Evolutionary conservation across 2,329 filamentous ascomycete genomes (phyloP), one percentile per base, ranked within the genome.

Genomic region (Aspergillus nomiae): DNA sequence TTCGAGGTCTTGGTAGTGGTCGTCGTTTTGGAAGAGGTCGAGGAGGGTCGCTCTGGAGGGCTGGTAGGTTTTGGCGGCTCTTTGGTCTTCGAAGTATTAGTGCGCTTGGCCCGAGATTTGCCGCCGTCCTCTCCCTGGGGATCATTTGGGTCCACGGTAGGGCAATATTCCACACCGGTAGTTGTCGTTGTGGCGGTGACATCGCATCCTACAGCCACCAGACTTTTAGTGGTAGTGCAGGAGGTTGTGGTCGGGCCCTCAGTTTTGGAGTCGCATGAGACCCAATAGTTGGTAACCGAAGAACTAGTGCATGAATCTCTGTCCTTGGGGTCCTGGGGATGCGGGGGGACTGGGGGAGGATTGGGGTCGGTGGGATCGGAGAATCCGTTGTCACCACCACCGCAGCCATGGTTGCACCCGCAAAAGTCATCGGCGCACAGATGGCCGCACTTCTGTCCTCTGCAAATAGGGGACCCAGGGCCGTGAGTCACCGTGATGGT

Each of bases 1-100:
- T 21, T 57, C 55, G 38, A 57, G 38, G 26, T 57, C 38, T 57
- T 57, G 26, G 55, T 57, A 14, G 16, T 45, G 26, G 54, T 56
- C 5, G 36, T 56, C 11, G 54, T 46, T 57, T 57, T 10, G 26
- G 55, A 57, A 57, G 55, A 57, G 19, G 38, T 57, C 38, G 38
- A 46, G 55, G 55, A 38, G 36, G 36, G 36, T 38, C 4, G 16
- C 36, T 38, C 9, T 38, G 36, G 36, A 38, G 36, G 9, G 14
- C 36, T 19, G 38, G 38, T 41, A 41, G 38, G 38, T 41, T 41
- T 41, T 41, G 38, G 38, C 38, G 38, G 38, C 38, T n/a, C 5
- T 41, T 41, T 41, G 16, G 38, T 41, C 2, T 41, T 41, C 7
- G 38, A 9, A 41, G 38, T 9, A 9, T n/a, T 41, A n/a, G 38